Evolutionary conservation across 257 asterid species (phyloP).

Genomic region (Osmanthus fragrans): DNA sequence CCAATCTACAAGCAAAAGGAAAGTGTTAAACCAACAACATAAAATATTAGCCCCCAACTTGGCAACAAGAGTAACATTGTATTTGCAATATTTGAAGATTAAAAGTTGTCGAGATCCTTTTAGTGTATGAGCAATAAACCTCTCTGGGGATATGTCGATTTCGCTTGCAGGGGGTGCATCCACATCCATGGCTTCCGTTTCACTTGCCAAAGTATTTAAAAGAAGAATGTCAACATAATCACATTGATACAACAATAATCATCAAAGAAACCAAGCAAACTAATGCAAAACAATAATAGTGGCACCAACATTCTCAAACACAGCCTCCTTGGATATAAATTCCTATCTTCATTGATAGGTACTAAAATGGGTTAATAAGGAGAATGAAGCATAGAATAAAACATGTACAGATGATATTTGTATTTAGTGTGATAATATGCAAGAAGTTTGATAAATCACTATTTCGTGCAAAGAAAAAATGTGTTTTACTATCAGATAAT

Average conservation of each 20-base stretch:
- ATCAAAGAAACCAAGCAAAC: conserved; percentile 11
- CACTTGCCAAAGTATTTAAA: conserved; percentile 35
- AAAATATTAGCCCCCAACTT: neutral
- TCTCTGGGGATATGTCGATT: conserved; percentile 39
- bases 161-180: conserved; percentile 60
- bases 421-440: neutral
- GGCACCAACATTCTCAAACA: neutral
- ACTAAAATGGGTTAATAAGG: neutral
- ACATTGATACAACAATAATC: neutral
- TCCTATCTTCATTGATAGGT: neutral
- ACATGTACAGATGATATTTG: neutral
- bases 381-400: neutral
- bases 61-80: conserved; percentile 9
- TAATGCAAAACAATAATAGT: neutral
- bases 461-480: neutral
- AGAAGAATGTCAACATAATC: conserved; percentile 15
- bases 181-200: conserved; percentile 70
- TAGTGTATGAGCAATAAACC: conserved; percentile 41
- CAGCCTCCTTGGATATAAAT: neutral
- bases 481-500: neutral
- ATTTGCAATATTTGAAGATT: neutral
- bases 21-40: conserved; percentile 10
- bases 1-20: conserved; percentile 48
- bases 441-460: neutral
- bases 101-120: conserved; percentile 7